Conservation (phyloP, 1,139 yeast species). For the Debaryomyces nepalensis region DNA sequence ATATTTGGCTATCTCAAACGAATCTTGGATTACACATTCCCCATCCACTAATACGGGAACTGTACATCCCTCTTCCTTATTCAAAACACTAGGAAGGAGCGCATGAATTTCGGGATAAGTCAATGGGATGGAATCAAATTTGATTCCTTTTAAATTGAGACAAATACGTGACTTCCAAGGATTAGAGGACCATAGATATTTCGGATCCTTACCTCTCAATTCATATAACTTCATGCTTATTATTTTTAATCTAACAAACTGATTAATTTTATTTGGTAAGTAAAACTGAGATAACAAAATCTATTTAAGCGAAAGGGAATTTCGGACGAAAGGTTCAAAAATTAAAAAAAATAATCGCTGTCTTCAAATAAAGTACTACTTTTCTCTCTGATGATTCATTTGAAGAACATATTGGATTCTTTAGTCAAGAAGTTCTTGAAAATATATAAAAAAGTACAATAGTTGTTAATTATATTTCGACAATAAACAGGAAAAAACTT, state of each 20-base stretch:
- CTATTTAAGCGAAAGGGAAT: no score
- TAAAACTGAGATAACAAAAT: no score
- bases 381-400: no score
- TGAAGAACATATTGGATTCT: no score
- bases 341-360: no score
- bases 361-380: no score
- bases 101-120: slow-evolving; percentile 1
- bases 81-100: not conserved
- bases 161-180: slow-evolving; percentile 3
- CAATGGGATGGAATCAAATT: not conserved
- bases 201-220: slow-evolving; percentile 1
- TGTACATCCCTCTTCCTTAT: not conserved
- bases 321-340: no score
- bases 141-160: not conserved
- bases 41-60: slow-evolving; percentile 1
- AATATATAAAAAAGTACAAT: no score
- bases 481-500: no score
- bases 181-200: not conserved
- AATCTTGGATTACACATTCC: not conserved
- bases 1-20: not conserved
- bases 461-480: no score
- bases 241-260: not conserved
- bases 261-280: no score
- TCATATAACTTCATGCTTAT: not conserved
- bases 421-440: no score